Percentiles rank a stretch among this genome's conserved stretches.
Evolutionary conservation across 371 early-diverging fungal species (phyloP).

Genomic region (Rhizopus delemar): DNA sequence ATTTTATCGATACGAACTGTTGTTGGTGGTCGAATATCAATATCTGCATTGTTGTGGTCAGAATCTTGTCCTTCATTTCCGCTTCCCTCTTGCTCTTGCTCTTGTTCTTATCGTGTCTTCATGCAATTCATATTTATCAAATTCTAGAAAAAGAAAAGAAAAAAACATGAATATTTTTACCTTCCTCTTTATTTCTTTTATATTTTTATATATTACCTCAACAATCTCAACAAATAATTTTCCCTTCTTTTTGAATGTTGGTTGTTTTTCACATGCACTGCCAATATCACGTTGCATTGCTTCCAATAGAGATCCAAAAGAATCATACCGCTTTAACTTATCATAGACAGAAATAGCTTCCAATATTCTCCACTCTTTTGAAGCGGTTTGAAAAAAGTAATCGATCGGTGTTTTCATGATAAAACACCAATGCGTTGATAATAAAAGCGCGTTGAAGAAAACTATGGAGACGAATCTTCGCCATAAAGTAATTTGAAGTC

Average conservation of each 20-base stretch:
- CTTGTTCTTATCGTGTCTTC: conserved; percentile 8
- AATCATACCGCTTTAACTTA: conserved; percentile 6
- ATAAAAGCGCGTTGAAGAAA: conserved; percentile 6
- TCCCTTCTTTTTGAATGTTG: conserved; percentile 8
- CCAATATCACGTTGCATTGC: conserved; percentile 6
- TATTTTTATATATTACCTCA: too few relatives aligned
- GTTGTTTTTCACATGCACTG: conserved; percentile 9
- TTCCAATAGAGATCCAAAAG: conserved; percentile 12
- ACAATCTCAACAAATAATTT: too few relatives aligned
- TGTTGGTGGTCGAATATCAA: conserved; percentile 14
- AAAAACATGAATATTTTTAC: too few relatives aligned
- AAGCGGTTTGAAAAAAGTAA: conserved; percentile 11
- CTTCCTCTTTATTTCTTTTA: too few relatives aligned
- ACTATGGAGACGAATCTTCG: conserved; percentile 1
- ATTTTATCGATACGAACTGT: conserved; percentile 17
- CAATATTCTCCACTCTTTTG: conserved; percentile 4
- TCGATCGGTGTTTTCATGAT: conserved; percentile 5
- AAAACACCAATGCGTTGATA: conserved; percentile 4
- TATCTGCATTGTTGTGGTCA: conserved; percentile 17
- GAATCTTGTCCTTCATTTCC: conserved; percentile 16
- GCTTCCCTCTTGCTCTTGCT: conserved; percentile 3
- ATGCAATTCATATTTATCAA: conserved; percentile 13
- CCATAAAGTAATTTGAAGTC: too few relatives aligned
- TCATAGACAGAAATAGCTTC: conserved; percentile 5
- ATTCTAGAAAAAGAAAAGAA: background rate